Evolutionary conservation across 176 grass and related monocot species (phyloP), one percentile per base, ranked within the genome.

Genomic region (Phyllostachys edulis): DNA sequence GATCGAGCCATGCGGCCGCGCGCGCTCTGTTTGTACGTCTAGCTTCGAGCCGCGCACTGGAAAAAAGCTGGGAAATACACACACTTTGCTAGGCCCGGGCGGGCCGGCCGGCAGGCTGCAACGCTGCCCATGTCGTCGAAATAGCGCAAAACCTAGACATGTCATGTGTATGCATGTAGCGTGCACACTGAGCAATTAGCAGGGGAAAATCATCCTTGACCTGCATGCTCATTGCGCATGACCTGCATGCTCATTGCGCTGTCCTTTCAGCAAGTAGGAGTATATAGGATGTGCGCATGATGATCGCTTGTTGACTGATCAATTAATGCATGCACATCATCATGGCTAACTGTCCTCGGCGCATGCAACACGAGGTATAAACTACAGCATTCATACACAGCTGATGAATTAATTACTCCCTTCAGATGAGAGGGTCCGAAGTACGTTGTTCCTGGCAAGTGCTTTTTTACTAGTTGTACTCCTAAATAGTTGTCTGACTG

Each of bases 141-240:
- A 73, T 64, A 52, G 42, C 67, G 24, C 52, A 32, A 60, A 82
- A 82, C 80, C 67, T 82, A 71, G 80, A 72, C 51, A 81, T 26
- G 80, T 82, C 51, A 81, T 26, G 50, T n/a, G 18, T 42, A 26
- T n/a, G 18, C 26, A 26, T 42, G 21, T 40, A 12, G n/a, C 79
- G 65, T 49, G 79, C n/a, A 14, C 65, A 42, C 65, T 38, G 50
- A 70, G 55, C 49, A 27, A 57, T 80, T 67, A 73, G 45, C 18
- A 38, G 63, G 63, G 77, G 44, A 3, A 68, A 21, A 36, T n/a
- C 76, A 44, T 10, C 39, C 23, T 52, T 34, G 12, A 18, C 39
- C 23, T 50, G 39, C 9, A 37, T 6, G 47, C 24, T 73, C 15
- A 65, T 65, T 6, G 29, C 29, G 1, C n/a, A n/a, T 34, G 12